Evolutionary conservation across 2,329 filamentous ascomycete genomes (phyloP).

Genomic region (Aschersonia sp.): DNA sequence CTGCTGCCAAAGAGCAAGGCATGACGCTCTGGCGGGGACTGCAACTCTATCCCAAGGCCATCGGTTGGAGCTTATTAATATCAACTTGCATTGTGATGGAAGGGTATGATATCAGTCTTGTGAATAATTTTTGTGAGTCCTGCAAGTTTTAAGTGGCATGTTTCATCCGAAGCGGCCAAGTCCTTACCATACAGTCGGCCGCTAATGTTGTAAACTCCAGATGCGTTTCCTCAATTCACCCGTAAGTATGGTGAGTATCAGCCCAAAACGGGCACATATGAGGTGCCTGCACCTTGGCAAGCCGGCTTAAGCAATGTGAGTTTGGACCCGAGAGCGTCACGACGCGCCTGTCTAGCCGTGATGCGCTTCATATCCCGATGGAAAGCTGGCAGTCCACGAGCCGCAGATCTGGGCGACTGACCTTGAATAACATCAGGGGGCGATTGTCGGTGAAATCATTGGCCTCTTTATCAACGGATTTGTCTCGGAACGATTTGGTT

Average conservation of each 20-base stretch:
- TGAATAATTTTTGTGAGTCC: conserved; percentile 60
- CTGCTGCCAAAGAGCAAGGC: conserved; percentile 46
- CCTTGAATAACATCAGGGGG: conserved; percentile 6
- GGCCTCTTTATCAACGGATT: conserved; percentile 52
- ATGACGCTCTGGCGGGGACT: conserved; percentile 68
- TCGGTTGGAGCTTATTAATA: conserved; percentile 70
- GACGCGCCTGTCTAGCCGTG: no score
- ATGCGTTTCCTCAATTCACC: conserved; percentile 42
- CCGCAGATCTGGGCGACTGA: not conserved
- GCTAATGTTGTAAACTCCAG: conserved; percentile 8
- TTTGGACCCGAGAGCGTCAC: not conserved
- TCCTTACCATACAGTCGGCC: no score
- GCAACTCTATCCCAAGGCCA: conserved; percentile 73
- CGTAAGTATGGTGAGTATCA: conserved; percentile 38
- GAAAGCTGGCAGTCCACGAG: no score
- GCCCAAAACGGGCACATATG: conserved; percentile 26
- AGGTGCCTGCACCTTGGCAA: conserved; percentile 48
- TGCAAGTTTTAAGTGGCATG: conserved; percentile 5
- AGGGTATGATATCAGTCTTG: conserved; percentile 68
- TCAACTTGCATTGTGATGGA: conserved; percentile 91
- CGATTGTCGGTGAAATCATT: conserved; percentile 41
- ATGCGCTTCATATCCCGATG: no score
- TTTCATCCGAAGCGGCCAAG: not conserved
- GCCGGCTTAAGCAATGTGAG: conserved; percentile 41
- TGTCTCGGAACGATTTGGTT: conserved; percentile 52